Evolutionary conservation across 805 yeast species (phyloP), one percentile per base, ranked within the genome.

Genomic region (Candida argentea): DNA sequence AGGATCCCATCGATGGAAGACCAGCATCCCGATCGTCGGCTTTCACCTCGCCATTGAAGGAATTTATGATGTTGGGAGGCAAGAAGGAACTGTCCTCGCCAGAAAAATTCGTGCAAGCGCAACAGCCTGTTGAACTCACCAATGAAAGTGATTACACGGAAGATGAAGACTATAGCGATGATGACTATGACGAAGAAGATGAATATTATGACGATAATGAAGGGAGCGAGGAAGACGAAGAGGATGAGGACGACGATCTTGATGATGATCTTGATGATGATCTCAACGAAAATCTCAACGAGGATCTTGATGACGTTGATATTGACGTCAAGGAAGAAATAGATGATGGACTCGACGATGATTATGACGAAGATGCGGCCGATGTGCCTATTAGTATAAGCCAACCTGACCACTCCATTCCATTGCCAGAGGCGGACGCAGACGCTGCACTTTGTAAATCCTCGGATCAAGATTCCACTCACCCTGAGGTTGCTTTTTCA

Each of bases 21-120:
- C 64, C 64, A 3, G 38, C 36, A 1, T 54, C 64, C 1, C n/a
- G n/a, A n/a, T 47, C 44, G 30, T 38, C 57, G 2, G 48, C 65
- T 4, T 57, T 58, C 34, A 42, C 63, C 0, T 57, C 65, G 5
- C 67, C 67, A 9, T 44, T 61, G 27, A 61, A 61, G 31, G 55
- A 48, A 28, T 61, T 61, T 36, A 60, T 55, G 67, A 42, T 42
- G 36, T 48, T 57, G 18, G 58, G 57, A 4, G 51, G 50, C 9
- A 50, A 42, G 24, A 46, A 48, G 14, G 48, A n/a, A n/a, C n/a
- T n/a, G n/a, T n/a, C n/a, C n/a, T 47, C 40, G 22, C 17, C 33
- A 14, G 35, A 37, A 16, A 30, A 40, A 6, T 20, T 26, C 19
- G 30, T 39, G 36, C 22, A 37, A 36, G 11, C 38, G 12, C 31